Evolutionary conservation across 768 basidiomycete species (phyloP), one percentile per base, ranked within the genome.

Genomic region (Cyclocybe cylindracea): DNA sequence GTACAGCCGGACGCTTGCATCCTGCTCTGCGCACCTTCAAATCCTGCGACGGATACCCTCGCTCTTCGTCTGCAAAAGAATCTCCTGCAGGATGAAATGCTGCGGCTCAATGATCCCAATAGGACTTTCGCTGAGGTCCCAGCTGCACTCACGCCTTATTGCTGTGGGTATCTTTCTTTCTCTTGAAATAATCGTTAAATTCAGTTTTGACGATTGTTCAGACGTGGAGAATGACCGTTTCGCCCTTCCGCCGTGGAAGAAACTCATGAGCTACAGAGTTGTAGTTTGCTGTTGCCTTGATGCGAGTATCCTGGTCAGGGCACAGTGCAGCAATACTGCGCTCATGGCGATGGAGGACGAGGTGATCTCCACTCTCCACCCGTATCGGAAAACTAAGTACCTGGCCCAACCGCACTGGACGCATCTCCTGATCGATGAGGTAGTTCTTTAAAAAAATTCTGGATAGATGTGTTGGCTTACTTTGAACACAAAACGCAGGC

Each of bases 61-160:
- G 76, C 70, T 10, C 55, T 70, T 39, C 68, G 79, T 11, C 68
- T 79, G 8, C 66, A 71, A 38, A 61, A 56, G 5, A 60, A 68
- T 34, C 67, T 80, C 4, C 58, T 61, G 5, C 79, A 74, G 5
- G 56, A 72, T 18, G 70, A 79, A 47, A 75, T 81, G 73, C 51
- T 81, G 3, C 67, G 78, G 14, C 60, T 81, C 13, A 81, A 81
- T 46, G 75, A 78, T 36, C 72, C 68, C 7, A 76, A 75, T 46
- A 70, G 79, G 58, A 78, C 78, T 1, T 78, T 81, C 51, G 76
- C 77, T 0, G 77, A 79, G 61, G 78, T 80, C 10, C 75, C 78
- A 3, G 64, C 68, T 34, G 62, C 64, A n/a, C 70, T 81, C 32
- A 70, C 64, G 16, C 76, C 74, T 31, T 80, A 73, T 57, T 79